These are phyloP conservation scores for Microbotryum violaceum DNA, from an alignment of 1,284 basidiomycete species.

Conservation along the genomic window DNA sequence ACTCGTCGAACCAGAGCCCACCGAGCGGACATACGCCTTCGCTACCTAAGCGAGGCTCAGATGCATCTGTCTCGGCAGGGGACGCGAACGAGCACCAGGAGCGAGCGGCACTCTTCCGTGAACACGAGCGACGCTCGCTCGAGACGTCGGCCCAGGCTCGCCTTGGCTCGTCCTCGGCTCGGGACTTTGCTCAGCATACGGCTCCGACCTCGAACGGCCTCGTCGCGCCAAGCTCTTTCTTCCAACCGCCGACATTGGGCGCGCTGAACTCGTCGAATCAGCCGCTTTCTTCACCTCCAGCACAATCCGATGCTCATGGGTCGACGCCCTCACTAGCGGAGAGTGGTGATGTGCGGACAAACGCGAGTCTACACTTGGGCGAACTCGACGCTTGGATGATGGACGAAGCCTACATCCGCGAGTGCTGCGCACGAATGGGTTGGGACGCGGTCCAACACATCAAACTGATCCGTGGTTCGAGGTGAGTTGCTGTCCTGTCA, in stretches of 20 bases:
- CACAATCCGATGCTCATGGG: not conserved
- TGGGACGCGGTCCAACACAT: slow-evolving; percentile 28
- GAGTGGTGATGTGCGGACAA: slow-evolving; percentile 2
- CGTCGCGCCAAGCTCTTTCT: slow-evolving; percentile 14
- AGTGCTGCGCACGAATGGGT: slow-evolving; percentile 29
- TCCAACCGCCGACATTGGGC: slow-evolving; percentile 9
- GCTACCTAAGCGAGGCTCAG: slow-evolving; percentile 7
- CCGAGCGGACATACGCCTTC: too few species aligned
- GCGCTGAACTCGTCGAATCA: slow-evolving; percentile 2
- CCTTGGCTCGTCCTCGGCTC: slow-evolving; percentile 8
- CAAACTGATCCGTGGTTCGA: slow-evolving; percentile 30
- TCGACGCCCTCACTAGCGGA: too few species aligned
- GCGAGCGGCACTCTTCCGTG: slow-evolving; percentile 21
- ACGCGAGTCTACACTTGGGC: slow-evolving; percentile 27
- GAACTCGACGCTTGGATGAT: slow-evolving; percentile 31
- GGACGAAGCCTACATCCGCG: slow-evolving; percentile 31
- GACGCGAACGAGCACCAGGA: slow-evolving; percentile 18
- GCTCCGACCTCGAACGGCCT: not conserved
- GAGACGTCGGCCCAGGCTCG: slow-evolving; percentile 13
- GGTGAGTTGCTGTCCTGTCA: slow-evolving; percentile 2
- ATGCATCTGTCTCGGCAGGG: too few species aligned
- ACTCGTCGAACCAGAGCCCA: not conserved
- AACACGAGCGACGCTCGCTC: slow-evolving; percentile 25
- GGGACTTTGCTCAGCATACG: not conserved
- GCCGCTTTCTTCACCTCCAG: not conserved